phyloP scores from a whole-genome alignment of 2,329 filamentous ascomycete species.

The Colletotrichum sp. region DNA sequence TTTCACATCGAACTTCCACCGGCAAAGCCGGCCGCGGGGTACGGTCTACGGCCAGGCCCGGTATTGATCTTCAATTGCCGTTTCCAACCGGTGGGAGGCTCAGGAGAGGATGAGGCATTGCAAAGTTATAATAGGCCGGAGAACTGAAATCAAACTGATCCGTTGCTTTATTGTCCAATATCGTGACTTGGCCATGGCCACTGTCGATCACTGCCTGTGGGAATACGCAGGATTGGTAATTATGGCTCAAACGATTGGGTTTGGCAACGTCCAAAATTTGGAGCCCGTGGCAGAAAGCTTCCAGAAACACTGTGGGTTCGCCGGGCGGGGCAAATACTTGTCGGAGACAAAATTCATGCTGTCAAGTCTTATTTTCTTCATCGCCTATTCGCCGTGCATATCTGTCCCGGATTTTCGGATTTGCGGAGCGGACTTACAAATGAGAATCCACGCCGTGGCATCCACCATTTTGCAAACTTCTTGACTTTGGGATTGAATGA shows the following conservation, averaged over 20 bases:
- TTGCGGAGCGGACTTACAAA: background rate
- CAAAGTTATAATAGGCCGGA: rapidly evolving
- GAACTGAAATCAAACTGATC: background rate
- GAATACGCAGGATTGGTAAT: background rate
- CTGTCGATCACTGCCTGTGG: background rate
- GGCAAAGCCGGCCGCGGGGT: background rate
- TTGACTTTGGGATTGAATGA: background rate
- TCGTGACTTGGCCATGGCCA: background rate
- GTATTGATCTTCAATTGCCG: background rate
- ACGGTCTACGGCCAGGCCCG: background rate
- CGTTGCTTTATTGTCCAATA: background rate
- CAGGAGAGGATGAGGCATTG: background rate
- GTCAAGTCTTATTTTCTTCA: background rate
- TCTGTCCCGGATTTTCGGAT: background rate
- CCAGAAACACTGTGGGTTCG: background rate
- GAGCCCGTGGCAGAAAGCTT: background rate
- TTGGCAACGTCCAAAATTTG: background rate
- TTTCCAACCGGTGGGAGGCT: background rate
- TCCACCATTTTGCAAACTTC: background rate
- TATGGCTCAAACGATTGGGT: background rate
- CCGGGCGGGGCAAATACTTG: background rate
- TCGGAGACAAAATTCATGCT: background rate
- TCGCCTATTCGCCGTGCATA: background rate
- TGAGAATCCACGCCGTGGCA: background rate
- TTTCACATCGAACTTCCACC: background rate